Base-by-base conservation (phyloP, 2,329 filamentous ascomycete species). In the Pseudopithomyces chartarum region DNA sequence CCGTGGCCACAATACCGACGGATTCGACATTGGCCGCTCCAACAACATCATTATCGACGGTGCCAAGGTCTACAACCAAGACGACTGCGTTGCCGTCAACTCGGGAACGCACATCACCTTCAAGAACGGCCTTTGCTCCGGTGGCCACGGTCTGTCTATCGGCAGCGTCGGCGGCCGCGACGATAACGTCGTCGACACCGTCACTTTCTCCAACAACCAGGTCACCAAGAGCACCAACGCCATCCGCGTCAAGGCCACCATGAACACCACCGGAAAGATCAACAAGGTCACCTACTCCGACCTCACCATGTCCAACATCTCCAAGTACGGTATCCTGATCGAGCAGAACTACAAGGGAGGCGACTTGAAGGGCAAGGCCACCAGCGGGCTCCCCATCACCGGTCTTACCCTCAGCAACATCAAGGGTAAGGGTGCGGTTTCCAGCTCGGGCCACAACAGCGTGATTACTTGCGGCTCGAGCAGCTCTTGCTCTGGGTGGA, bases 11-110 rank as follows among this genome's bases (percentile, higher is more conserved):
- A 86, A 85, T 72, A 85, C 82, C 1, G 83, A 85, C 61, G 81
- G 73, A 0, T 87, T 86, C 58, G 83, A 85, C 45, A 76, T 86
- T 44, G 78, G 80, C 29, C 71, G 66, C n/a, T 79, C 73, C 33
- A 78, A 73, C 32, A 81, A 64, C 49, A 56, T 60, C 22, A 49
- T 32, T 2, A 47, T 86, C 61, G 70, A 71, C 39, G 76, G 78
- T 23, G 80, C 80, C 13, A 74, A 67, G 13, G 78, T 85, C n/a
- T 74, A 80, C 60, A 85, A 85, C 72, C 84, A 85, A 68, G 83
- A 86, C 58, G 84, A 85, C 64, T 86, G 83, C 59, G 69, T 85
- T 1, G 84, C 83, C 7, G 72, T 85, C 55, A 86, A 84, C 69
- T 83, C 80, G 2, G 83, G 83, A 46, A 79, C 75, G 32, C 62